Conservation (phyloP, 176 grass and related monocot species). For the Ampelocalamus luodianensis region DNA sequence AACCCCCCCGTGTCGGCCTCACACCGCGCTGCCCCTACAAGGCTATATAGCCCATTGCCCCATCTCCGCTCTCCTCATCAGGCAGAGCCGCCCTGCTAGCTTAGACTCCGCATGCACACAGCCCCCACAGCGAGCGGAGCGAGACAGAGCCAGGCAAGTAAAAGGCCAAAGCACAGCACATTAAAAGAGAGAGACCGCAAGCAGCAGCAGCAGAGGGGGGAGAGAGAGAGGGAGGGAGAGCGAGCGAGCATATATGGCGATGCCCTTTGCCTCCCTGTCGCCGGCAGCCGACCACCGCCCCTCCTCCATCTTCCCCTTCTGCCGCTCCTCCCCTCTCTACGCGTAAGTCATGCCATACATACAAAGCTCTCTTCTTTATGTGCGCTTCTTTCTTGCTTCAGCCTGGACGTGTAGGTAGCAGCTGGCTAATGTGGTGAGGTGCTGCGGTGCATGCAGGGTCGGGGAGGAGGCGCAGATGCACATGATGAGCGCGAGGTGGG, state of each 20-base stretch:
- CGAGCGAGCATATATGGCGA: slow-evolving; percentile 66
- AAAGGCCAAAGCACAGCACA: slow-evolving; percentile 61
- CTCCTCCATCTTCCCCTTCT: slow-evolving; percentile 49
- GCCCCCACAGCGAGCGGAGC: slow-evolving; percentile 37
- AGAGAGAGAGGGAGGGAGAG: slow-evolving; percentile 2
- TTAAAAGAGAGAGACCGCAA: slow-evolving; percentile 55
- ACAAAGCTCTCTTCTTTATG: neutral
- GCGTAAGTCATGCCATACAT: neutral
- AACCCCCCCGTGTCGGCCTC: slow-evolving; percentile 55
- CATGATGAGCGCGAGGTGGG: slow-evolving; percentile 47
- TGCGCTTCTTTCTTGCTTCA: neutral
- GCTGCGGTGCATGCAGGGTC: slow-evolving; percentile 37
- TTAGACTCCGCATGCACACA: neutral
- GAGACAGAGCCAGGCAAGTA: slow-evolving; percentile 48
- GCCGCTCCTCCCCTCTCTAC: slow-evolving; percentile 50
- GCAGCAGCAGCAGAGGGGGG: neutral
- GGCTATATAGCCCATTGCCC: slow-evolving; percentile 10
- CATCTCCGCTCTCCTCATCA: neutral
- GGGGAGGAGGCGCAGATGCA: slow-evolving; percentile 47
- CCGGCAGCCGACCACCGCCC: slow-evolving; percentile 62
- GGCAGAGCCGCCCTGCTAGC: slow-evolving; percentile 24
- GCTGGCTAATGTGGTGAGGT: slow-evolving; percentile 2
- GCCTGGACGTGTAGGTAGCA: neutral
- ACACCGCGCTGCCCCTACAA: slow-evolving; percentile 34
- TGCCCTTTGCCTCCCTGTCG: slow-evolving; percentile 77